Evolutionary conservation across 306 rosid genomes (phyloP).

Genomic region (Lathyrus oleraceus): DNA sequence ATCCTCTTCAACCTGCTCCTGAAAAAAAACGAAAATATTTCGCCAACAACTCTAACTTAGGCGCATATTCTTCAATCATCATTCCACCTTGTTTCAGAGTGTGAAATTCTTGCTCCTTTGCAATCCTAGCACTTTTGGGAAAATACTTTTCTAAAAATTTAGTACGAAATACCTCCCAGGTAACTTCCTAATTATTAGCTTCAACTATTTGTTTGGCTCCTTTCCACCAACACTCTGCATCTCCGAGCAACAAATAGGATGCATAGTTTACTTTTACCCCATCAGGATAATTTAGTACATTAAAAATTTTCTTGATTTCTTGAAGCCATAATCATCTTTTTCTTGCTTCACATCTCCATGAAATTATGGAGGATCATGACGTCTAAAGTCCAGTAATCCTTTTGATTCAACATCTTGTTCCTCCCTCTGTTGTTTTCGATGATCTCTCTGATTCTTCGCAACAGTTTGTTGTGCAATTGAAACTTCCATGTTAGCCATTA

Average conservation of each 20-base stretch:
- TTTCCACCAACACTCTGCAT: not conserved
- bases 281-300: not conserved
- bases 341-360: not conserved
- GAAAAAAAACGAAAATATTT: too few relatives aligned
- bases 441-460: not conserved
- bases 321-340: not conserved
- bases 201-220: not conserved
- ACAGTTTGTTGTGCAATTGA: not conserved
- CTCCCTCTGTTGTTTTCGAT: not conserved
- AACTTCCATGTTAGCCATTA: not conserved
- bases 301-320: too few relatives aligned
- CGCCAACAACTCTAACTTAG: not conserved
- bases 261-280: not conserved
- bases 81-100: not conserved
- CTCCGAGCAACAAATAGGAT: not conserved
- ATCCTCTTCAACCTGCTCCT: not conserved
- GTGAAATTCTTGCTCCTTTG: not conserved
- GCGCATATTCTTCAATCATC: not conserved
- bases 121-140: not conserved
- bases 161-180: not conserved
- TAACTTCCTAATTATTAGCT: not conserved
- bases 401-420: not conserved
- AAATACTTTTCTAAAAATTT: not conserved
- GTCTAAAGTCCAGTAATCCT: not conserved
- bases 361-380: not conserved